Base-by-base conservation (phyloP, 805 yeast genomes). In the Metschnikowia aberdeeniae region DNA sequence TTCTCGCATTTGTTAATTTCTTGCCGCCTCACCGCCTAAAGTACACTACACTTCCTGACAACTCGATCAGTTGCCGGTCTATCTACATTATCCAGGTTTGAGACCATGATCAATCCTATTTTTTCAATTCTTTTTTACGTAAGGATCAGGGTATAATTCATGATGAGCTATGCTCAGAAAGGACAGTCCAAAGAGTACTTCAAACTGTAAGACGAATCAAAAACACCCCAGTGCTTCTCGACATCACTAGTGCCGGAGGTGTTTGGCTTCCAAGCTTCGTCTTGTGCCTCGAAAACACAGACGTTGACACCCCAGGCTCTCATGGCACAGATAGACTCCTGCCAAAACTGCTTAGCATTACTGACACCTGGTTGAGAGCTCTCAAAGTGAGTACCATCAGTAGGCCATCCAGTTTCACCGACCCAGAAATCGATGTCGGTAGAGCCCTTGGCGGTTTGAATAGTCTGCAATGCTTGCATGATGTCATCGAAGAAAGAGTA, bases 331-430 rank as follows among this genome's bases (percentile, higher is more conserved):
- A 92, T 73, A 54, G 88, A 95, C 59, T 88, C 81, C 67, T 83
- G 78, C 95, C 93, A 92, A 81, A 77, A 92, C 56, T 68, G 66
- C 59, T 76, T 72, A 48, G 98, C 98, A 60, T 89, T 89, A 33
- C 62, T 73, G 46, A 80, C 76, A 58, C 82, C 65, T 59, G 97
- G 97, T 26, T 67, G 63, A 42, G 97, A 72, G 53, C 60, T 47
- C 62, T 81, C 89, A 59, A 69, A 89, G 62, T 72, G 68, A 49
- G 88, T 80, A 67, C 97, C 97, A 5, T 76, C 81, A 29, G 96
- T 78, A 65, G 97, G 95, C 96, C 97, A 89, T 58, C 97, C 97
- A 54, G 97, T 89, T 76, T 90, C 97, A 68, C 97, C 97, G 60
- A 89, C 93, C 89, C 92, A 90, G 77, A 90, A 89, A 46, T 81